These are phyloP conservation scores for Trametes elegans DNA, from an alignment of 768 basidiomycete species.

Conservation along the genomic window DNA sequence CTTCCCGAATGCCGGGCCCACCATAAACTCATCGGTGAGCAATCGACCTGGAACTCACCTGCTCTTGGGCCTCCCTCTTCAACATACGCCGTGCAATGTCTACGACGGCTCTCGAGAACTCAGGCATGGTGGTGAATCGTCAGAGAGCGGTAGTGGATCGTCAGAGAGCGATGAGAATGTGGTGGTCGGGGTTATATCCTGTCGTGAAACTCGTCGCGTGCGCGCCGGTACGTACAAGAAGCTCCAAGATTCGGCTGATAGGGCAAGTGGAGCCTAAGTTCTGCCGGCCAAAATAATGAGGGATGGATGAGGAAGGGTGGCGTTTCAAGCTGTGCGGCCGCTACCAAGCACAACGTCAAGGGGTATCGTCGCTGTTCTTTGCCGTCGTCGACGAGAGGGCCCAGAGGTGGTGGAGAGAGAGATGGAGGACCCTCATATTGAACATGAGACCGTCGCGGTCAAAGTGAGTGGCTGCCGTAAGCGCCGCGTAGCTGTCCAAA, in stretches of 20 bases:
- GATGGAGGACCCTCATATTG: background rate
- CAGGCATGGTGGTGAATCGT: conserved; percentile 3
- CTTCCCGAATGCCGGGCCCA: background rate
- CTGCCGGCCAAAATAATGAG: background rate
- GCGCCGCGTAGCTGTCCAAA: background rate
- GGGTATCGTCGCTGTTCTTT: background rate
- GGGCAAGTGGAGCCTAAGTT: conserved; percentile 4
- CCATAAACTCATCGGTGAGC: no score
- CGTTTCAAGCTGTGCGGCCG: background rate
- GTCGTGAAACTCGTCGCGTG: background rate
- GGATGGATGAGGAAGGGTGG: background rate
- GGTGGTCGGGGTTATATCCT: no score
- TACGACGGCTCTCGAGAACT: conserved; percentile 11
- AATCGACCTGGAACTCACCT: background rate
- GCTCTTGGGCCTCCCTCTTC: conserved; percentile 9
- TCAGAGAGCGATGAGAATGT: background rate
- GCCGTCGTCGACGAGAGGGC: background rate
- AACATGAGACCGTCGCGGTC: no score
- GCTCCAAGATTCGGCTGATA: conserved; percentile 12
- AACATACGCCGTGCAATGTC: conserved; percentile 6
- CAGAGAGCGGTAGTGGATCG: background rate
- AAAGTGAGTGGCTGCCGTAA: no score
- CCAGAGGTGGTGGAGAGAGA: background rate
- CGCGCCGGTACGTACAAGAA: background rate
- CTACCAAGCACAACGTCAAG: background rate